These are phyloP conservation scores for Melocanna baccifera DNA, from an alignment of 176 grass and related monocot genomes.

Conservation along the genomic window DNA sequence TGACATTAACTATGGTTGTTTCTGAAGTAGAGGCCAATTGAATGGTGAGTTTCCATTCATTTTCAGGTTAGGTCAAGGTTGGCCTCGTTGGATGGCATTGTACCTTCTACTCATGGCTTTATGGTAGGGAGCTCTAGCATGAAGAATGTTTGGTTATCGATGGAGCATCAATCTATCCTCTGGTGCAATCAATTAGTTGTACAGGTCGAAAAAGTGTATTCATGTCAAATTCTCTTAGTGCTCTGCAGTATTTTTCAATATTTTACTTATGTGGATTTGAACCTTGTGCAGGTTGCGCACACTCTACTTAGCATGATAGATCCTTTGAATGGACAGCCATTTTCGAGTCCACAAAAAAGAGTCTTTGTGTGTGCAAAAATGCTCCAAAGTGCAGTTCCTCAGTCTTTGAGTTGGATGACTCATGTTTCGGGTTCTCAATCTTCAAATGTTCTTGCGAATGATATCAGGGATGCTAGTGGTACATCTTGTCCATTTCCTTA, in stretches of 20 bases:
- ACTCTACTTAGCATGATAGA: constrained; percentile 84
- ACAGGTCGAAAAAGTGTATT: constrained; percentile 48
- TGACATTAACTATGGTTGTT: neutral
- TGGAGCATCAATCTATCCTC: constrained; percentile 92
- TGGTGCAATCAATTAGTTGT: constrained; percentile 99
- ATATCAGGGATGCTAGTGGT: constrained; percentile 40
- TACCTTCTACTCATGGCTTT: constrained; percentile 90
- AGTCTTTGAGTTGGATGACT: constrained; percentile 59
- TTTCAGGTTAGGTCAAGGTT: constrained; percentile 82
- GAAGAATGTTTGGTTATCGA: constrained; percentile 98
- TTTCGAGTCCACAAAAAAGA: constrained; percentile 64
- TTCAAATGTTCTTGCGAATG: constrained; percentile 31
- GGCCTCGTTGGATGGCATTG: constrained; percentile 72
- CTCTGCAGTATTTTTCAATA: constrained; percentile 21
- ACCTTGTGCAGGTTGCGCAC: constrained; percentile 74
- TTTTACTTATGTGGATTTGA: constrained; percentile 21
- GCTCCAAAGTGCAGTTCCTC: constrained; percentile 79
- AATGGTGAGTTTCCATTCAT: constrained; percentile 8
- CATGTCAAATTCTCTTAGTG: constrained; percentile 9
- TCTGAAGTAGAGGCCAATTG: neutral
- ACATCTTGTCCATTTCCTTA: constrained; percentile 25
- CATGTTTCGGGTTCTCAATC: constrained; percentile 29
- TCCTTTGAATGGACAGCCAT: constrained; percentile 52
- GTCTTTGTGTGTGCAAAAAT: constrained; percentile 79
- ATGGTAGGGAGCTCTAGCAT: constrained; percentile 82